Percentiles rank a stretch among this genome's conserved stretches.
Conservation (phyloP, 2,329 filamentous ascomycete species). For the Fusarium sp. region DNA sequence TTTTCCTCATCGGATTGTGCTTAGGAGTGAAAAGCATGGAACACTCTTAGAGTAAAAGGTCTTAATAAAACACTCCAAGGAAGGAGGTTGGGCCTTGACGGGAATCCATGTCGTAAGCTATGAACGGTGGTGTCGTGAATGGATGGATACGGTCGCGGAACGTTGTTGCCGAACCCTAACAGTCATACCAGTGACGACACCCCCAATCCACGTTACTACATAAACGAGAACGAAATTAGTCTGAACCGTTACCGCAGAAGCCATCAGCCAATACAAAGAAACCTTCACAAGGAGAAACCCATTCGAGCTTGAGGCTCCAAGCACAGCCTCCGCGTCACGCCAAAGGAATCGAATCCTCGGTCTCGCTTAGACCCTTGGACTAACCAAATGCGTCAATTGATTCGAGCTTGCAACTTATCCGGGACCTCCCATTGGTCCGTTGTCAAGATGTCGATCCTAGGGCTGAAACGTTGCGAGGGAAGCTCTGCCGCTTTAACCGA, state of each 20-base stretch:
- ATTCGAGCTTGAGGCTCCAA: neutral
- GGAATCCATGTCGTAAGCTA: too few relatives aligned
- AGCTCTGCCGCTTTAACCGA: slow-evolving; percentile 29
- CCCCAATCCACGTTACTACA: too few relatives aligned
- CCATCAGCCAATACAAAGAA: neutral
- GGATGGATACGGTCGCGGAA: too few relatives aligned
- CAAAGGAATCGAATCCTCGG: neutral
- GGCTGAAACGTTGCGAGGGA: slow-evolving; percentile 19
- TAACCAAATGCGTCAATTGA: slow-evolving; percentile 9
- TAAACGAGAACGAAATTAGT: too few relatives aligned
- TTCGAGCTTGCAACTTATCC: slow-evolving; percentile 4
- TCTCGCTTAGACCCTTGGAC: slow-evolving; percentile 8
- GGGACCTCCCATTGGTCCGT: slow-evolving; percentile 12
- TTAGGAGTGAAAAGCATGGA: neutral
- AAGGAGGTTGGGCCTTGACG: too few relatives aligned
- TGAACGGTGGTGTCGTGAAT: too few relatives aligned
- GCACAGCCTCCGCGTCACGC: slow-evolving; percentile 3
- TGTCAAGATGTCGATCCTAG: slow-evolving; percentile 1
- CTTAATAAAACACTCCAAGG: too few relatives aligned
- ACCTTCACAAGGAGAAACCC: neutral
- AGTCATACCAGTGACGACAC: too few relatives aligned
- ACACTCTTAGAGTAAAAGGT: neutral
- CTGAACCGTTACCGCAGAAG: too few relatives aligned
- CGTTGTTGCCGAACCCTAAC: too few relatives aligned
- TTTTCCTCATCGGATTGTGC: neutral